Percentiles rank a stretch among this genome's conserved stretches.
Evolutionary conservation across 1,139 yeast genomes (phyloP).

Genomic region (Debaryomycetaceae sp.): DNA sequence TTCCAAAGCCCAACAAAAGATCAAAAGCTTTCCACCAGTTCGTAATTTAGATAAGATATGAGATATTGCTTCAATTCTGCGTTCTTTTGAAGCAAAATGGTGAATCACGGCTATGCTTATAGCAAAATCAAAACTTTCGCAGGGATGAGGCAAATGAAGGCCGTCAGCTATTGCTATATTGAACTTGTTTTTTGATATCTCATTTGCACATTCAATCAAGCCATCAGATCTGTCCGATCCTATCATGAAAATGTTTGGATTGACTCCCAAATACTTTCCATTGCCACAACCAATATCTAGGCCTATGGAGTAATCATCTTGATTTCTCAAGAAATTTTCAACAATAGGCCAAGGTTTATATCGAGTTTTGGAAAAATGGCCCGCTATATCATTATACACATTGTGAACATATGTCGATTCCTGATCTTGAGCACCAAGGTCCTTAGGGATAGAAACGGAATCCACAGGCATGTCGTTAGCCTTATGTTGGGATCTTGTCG

Average conservation of each 20-base stretch:
- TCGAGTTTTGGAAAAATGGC: conserved; percentile 88
- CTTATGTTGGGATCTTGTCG: not conserved
- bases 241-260: conserved; percentile 60
- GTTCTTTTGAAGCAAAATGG: conserved; percentile 81
- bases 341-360: conserved; percentile 99
- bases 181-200: conserved; percentile 32
- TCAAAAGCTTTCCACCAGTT: conserved; percentile 63
- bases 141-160: conserved; percentile 61
- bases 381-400: conserved; percentile 87
- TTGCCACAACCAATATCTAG: conserved; percentile 93
- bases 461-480: conserved; percentile 26
- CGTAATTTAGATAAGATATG: conserved; percentile 62
- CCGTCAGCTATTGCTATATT: conserved; percentile 72
- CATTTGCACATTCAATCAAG: conserved; percentile 65
- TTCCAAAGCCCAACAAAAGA: conserved; percentile 96
- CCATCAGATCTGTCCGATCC: conserved; percentile 88
- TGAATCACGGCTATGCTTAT: conserved; percentile 95
- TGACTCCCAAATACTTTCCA: conserved; percentile 81
- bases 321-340: conserved; percentile 53
- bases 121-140: conserved; percentile 73
- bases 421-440: conserved; percentile 47
- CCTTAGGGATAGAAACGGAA: conserved; percentile 24
- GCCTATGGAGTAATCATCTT: conserved; percentile 39
- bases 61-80: conserved; percentile 71
- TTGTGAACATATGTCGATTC: conserved; percentile 82